Evolutionary conservation across 805 yeast species (phyloP), one percentile per base, ranked within the genome.

Genomic region (Isabelozyma heimii): DNA sequence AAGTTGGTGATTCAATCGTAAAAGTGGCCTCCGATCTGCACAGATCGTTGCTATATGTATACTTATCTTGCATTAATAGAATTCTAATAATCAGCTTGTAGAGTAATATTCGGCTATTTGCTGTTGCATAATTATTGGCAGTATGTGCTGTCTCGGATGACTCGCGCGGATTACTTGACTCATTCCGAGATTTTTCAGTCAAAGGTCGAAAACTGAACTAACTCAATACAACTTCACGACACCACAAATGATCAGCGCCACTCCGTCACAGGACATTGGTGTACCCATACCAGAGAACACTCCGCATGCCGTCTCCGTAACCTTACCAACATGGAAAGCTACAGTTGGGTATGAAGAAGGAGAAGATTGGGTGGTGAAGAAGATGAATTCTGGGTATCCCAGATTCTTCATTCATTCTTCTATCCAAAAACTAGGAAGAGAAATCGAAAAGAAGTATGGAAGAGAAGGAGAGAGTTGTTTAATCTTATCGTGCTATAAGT

Each of bases 251-350:
- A 42, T 26, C 14, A 20, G 43, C 44, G 49, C 37, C 27, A 46
- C 38, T 26, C 74, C 76, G 10, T 63, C 64, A 12, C 76, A 81
- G 61, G 72, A 69, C 39, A 79, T 90, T 14, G 97, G 97, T 3
- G 86, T 80, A 14, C 82, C 97, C 1, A 91, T 94, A 50, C 97
- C 99, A 2, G 85, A 88, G 51, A 85, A 89, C 63, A 86, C 95
- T 0, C 84, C 86, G 2, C 98, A 94, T 66, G 97, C 97, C 0
- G 97, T 92, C 1, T 89, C 97, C 10, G 97, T 92, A 43, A 88
- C 96, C 1, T 76, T 92, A 33, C 99, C 99, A 7, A 88, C 97
- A 0, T 94, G 98, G 99, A 87, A 82, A 44, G 90, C 96, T 42
- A 89, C 87, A 4, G 87, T 94, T 1, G 97, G 90, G 3, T 94